Percentiles rank a stretch among this genome's conserved stretches.
These are phyloP conservation scores for Amanita rubescens DNA, from an alignment of 768 basidiomycete species.

Conservation along the genomic window DNA sequence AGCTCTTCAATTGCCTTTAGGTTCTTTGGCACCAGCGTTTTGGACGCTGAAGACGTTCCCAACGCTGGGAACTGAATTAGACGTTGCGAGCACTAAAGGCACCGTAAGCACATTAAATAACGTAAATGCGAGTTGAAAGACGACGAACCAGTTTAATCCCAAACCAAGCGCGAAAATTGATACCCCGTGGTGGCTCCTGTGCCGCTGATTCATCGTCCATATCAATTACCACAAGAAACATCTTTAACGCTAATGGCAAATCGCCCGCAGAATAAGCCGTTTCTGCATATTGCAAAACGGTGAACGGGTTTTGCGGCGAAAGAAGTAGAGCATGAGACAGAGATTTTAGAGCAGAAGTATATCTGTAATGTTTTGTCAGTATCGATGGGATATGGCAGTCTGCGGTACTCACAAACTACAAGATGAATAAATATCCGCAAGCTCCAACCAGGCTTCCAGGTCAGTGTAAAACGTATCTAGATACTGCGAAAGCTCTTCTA, in stretches of 20 bases:
- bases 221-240: constrained; percentile 72
- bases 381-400: neutral
- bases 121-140: neutral
- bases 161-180: constrained; percentile 72
- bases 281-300: constrained; percentile 79
- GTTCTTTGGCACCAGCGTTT: constrained; percentile 50
- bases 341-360: constrained; percentile 62
- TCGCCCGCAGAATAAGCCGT: constrained; percentile 79
- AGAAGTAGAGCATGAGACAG: constrained; percentile 78
- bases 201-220: constrained; percentile 54
- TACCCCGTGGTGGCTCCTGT: constrained; percentile 39
- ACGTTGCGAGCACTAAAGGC: constrained; percentile 49
- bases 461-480: constrained; percentile 88
- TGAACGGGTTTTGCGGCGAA: constrained; percentile 81
- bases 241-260: constrained; percentile 67
- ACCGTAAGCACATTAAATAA: neutral
- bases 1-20: constrained; percentile 58
- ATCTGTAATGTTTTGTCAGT: constrained; percentile 36
- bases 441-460: constrained; percentile 81
- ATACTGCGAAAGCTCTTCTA: constrained; percentile 62
- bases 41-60: constrained; percentile 41
- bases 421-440: constrained; percentile 71
- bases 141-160: constrained; percentile 70
- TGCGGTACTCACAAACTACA: constrained; percentile 57
- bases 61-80: constrained; percentile 30